Evolutionary conservation across 2,329 filamentous ascomycete genomes (phyloP).

Genomic region (Ceratocystis huliohia): DNA sequence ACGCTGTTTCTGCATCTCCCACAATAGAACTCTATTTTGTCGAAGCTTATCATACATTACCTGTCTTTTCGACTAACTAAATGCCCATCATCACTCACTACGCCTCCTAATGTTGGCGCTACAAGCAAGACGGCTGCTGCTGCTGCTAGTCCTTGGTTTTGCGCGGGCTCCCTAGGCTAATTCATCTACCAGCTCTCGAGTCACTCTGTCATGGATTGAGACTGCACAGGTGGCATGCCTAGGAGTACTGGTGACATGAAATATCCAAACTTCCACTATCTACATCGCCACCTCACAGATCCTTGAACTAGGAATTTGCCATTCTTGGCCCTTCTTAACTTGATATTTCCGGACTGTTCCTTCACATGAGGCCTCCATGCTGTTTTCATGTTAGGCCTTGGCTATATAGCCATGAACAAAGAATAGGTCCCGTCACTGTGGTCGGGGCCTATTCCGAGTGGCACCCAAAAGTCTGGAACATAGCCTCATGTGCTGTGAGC

Average conservation of each 20-base stretch:
- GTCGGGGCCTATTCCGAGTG: neutral
- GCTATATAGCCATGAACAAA: neutral
- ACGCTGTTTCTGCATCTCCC: too few relatives aligned
- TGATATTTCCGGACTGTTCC: neutral
- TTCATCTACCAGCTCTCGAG: too few relatives aligned
- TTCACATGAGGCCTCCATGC: slow-evolving; percentile 1
- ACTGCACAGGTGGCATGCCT: neutral
- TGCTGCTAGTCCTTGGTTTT: too few relatives aligned
- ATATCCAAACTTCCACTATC: neutral
- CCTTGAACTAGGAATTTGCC: neutral
- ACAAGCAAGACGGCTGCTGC: too few relatives aligned
- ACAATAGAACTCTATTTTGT: too few relatives aligned
- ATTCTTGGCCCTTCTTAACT: neutral
- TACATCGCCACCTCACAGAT: neutral
- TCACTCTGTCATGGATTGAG: too few relatives aligned
- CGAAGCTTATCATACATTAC: too few relatives aligned
- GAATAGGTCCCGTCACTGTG: neutral
- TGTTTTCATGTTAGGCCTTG: neutral
- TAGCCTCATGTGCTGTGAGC: neutral
- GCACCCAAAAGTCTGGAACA: neutral
- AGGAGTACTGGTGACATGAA: neutral
- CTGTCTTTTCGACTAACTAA: too few relatives aligned
- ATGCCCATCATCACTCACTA: too few relatives aligned
- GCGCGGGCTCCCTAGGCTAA: too few relatives aligned
- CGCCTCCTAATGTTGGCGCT: too few relatives aligned